These are phyloP conservation scores for Leccinum pellstonianum DNA, from an alignment of 768 basidiomycete genomes.

Conservation along the genomic window DNA sequence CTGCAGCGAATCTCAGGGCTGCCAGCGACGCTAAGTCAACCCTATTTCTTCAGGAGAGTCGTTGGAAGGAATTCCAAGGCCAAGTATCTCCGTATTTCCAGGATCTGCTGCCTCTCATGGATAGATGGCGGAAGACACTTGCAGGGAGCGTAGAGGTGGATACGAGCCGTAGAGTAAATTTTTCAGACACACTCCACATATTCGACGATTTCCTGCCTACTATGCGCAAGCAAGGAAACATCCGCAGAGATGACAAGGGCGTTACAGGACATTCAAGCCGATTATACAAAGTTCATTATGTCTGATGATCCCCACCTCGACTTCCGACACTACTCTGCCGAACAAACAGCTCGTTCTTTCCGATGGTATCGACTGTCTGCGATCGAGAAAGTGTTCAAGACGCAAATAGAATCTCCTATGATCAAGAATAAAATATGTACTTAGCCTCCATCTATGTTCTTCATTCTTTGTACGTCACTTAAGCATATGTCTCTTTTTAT, in stretches of 20 bases:
- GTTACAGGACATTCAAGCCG: neutral
- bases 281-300: neutral
- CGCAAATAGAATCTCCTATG: neutral
- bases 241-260: neutral
- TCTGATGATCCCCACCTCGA: neutral
- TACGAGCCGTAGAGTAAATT: neutral
- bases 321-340: neutral
- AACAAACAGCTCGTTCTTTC: neutral
- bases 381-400: neutral
- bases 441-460: neutral
- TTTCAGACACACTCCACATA: neutral
- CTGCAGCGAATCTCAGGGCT: neutral
- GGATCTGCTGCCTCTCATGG: neutral
- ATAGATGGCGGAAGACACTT: neutral
- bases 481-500: no score
- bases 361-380: neutral
- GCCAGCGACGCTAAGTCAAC: neutral
- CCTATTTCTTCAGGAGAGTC: neutral
- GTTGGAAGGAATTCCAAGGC: neutral
- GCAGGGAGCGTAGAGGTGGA: no score
- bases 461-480: neutral
- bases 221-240: fast-evolving
- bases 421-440: neutral
- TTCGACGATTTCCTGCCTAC: neutral
- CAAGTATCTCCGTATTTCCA: neutral